Conservation (phyloP, 345 rosid genomes). For the Cardiospermum halicacabum region DNA sequence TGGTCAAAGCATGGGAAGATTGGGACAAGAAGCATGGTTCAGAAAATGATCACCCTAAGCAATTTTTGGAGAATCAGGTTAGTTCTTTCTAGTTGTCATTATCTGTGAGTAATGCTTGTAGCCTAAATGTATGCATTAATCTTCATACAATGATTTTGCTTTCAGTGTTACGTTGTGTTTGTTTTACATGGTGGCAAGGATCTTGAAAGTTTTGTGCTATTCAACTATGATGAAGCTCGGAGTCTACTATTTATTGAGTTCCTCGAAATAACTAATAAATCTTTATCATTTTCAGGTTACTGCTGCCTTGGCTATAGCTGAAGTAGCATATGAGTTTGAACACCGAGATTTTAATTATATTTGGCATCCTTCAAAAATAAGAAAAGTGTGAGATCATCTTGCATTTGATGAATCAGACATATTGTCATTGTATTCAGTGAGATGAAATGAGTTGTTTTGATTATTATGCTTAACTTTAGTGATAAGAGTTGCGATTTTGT, state of each 20-base stretch:
- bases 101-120: neutral
- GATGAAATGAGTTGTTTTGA: too few species aligned
- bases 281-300: conserved; percentile 52
- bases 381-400: too few species aligned
- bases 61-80: conserved; percentile 78
- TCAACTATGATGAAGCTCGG: conserved; percentile 72
- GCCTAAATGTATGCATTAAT: neutral
- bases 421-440: too few species aligned
- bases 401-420: too few species aligned
- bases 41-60: conserved; percentile 88
- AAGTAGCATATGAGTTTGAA: conserved; percentile 92
- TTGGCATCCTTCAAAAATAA: too few species aligned
- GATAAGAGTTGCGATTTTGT: too few species aligned
- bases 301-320: conserved; percentile 86
- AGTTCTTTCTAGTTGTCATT: conserved; percentile 11
- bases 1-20: conserved; percentile 85
- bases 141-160: conserved; percentile 16
- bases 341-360: conserved; percentile 54
- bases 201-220: conserved; percentile 86
- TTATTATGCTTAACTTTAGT: too few species aligned
- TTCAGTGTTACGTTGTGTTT: conserved; percentile 80
- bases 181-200: conserved; percentile 95
- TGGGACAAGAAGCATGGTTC: conserved; percentile 84
- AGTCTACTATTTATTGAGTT: conserved; percentile 79
- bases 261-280: neutral